These are phyloP conservation scores for Agastache rugosa DNA, from an alignment of 257 asterid genomes.

Conservation along the genomic window DNA sequence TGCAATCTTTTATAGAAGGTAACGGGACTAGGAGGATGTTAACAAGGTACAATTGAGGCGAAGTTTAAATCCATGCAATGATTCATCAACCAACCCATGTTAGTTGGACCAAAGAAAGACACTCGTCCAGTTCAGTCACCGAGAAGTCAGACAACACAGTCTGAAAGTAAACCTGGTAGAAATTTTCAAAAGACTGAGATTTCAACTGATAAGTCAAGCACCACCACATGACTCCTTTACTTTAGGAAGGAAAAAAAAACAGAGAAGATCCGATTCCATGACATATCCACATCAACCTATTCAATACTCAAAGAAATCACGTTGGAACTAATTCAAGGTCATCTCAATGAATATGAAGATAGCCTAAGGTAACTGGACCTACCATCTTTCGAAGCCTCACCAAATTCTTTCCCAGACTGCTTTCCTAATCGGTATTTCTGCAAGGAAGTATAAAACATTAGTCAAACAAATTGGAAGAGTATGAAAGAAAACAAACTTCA, in stretches of 20 bases:
- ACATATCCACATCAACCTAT: not conserved
- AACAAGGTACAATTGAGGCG: not conserved
- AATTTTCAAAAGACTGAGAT: not conserved
- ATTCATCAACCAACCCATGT: not conserved
- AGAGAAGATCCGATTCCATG: not conserved
- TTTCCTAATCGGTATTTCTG: slow-evolving; percentile 90
- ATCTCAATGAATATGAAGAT: slow-evolving; percentile 12
- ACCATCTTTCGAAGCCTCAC: slow-evolving; percentile 79
- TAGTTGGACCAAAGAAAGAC: not conserved
- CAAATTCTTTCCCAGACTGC: slow-evolving; percentile 82
- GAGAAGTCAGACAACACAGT: not conserved
- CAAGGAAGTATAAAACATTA: slow-evolving; percentile 36
- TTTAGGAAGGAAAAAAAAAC: not conserved
- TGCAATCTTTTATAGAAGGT: not conserved
- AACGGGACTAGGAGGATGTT: not conserved
- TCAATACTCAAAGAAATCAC: not conserved
- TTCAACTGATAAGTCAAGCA: not conserved
- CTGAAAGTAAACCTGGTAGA: not conserved
- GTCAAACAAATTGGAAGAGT: slow-evolving; percentile 31
- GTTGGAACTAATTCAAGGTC: slow-evolving; percentile 7
- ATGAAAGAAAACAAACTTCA: slow-evolving; percentile 18
- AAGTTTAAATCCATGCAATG: slow-evolving; percentile 11
- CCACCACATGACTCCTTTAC: not conserved
- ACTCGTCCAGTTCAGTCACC: not conserved
- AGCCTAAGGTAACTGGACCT: slow-evolving; percentile 44